Percentiles rank a stretch among this genome's conserved stretches.
Evolutionary conservation across 225 moss, liverwort and hornwort genomes (phyloP).

Genomic region (Sphagnum tenellum): DNA sequence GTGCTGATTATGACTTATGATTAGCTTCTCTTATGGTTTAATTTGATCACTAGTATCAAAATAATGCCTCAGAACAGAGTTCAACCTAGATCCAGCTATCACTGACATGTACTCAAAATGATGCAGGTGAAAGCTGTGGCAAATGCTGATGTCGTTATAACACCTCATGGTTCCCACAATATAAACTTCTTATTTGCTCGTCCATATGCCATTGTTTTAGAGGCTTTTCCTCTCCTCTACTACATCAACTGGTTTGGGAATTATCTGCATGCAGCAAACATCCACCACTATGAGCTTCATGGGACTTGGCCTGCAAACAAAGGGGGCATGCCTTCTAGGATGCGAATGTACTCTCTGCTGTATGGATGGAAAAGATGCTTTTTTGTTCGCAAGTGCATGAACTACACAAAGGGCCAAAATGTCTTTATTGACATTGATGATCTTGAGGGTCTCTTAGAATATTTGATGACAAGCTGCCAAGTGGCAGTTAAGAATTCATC

Average conservation of each 20-base stretch:
- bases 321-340: conserved; percentile 77
- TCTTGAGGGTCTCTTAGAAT: conserved; percentile 50
- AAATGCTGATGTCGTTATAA: conserved; percentile 65
- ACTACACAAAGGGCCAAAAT: conserved; percentile 67
- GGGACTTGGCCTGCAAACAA: conserved; percentile 80
- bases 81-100: too few species aligned
- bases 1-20: too few species aligned
- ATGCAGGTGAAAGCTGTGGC: conserved; percentile 60
- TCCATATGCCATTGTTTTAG: conserved; percentile 60
- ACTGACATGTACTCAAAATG: too few species aligned
- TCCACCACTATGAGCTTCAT: conserved; percentile 72
- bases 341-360: conserved; percentile 66
- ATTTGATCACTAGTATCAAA: too few species aligned
- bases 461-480: conserved; percentile 56
- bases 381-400: conserved; percentile 77
- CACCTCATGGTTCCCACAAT: conserved; percentile 92
- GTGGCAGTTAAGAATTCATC: conserved; percentile 47
- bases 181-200: conserved; percentile 91
- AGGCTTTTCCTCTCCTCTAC: conserved; percentile 82
- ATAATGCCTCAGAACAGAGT: too few species aligned
- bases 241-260: conserved; percentile 93
- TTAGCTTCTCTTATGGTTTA: too few species aligned
- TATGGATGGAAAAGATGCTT: conserved; percentile 85
- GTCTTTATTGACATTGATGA: conserved; percentile 62
- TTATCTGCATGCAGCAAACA: conserved; percentile 74